A percentile compares a stretch with the other conserved stretches of the same genome.
Conservation (phyloP, 164 flowering plant genomes). For the Sextonia rubra region DNA sequence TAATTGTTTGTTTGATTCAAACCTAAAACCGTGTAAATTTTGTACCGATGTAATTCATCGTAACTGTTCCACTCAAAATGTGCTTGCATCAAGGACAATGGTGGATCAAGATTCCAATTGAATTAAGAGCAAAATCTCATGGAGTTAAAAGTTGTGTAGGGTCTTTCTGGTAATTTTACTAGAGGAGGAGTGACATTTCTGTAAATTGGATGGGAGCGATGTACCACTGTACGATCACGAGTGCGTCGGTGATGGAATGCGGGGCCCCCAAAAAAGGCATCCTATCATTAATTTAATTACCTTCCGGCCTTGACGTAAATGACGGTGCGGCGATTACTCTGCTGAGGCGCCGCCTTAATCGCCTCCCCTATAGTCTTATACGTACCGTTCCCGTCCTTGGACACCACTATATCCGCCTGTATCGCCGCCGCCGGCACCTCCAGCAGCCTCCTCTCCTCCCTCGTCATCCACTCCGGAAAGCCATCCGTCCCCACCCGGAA, state of each 20-base stretch:
- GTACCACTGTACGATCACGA: conserved; percentile 1
- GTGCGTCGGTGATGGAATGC: neutral
- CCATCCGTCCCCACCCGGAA: conserved; percentile 16
- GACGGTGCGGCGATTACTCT: conserved; percentile 52
- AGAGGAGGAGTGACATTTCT: neutral
- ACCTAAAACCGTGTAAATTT: no score
- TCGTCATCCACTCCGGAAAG: conserved; percentile 63
- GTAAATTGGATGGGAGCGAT: neutral
- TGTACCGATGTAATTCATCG: no score
- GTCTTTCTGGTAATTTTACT: neutral
- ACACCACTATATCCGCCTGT: conserved; percentile 70
- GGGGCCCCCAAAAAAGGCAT: neutral
- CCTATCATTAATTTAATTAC: conserved; percentile 29
- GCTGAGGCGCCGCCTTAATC: conserved; percentile 74
- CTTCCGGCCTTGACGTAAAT: conserved; percentile 87
- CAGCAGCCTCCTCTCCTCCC: conserved; percentile 48
- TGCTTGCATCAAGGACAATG: no score
- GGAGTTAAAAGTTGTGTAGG: no score
- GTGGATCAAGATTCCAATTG: no score
- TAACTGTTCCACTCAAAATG: no score
- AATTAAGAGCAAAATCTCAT: no score
- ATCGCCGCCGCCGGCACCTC: conserved; percentile 38
- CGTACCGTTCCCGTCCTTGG: conserved; percentile 67
- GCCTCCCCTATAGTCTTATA: conserved; percentile 63
- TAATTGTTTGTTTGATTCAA: no score